These are phyloP conservation scores for Salmacisia buchloeana DNA, from an alignment of 1,284 basidiomycete genomes.

Conservation along the genomic window DNA sequence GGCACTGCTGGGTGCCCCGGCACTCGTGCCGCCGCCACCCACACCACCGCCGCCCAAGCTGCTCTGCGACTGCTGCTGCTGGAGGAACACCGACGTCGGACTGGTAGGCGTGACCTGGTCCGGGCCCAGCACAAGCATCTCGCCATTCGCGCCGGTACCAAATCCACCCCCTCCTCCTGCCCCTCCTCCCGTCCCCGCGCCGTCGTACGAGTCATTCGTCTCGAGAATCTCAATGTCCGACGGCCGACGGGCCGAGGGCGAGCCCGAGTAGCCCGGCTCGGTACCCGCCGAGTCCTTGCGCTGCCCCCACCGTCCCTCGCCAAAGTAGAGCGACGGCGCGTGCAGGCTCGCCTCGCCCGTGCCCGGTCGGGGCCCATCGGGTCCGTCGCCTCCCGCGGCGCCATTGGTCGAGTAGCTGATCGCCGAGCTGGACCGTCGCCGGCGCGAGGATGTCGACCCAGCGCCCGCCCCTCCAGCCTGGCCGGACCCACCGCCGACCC, in stretches of 20 bases:
- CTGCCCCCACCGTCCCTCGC: not conserved
- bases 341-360: not conserved
- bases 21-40: too few species aligned
- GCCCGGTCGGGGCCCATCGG: not conserved
- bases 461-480: too few species aligned
- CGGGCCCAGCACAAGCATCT: too few species aligned
- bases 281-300: slow-evolving; percentile 3
- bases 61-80: slow-evolving; percentile 4
- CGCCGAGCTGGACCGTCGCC: not conserved
- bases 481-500: too few species aligned
- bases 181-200: not conserved
- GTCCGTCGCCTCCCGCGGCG: not conserved
- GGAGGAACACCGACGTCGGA: slow-evolving; percentile 1
- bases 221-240: slow-evolving; percentile 8
- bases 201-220: not conserved
- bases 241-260: not conserved
- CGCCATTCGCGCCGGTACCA: not conserved
- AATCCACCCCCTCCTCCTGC: not conserved
- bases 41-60: not conserved
- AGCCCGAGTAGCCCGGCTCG: not conserved
- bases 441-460: too few species aligned
- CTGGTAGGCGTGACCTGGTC: not conserved
- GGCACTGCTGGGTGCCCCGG: too few species aligned
- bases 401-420: not conserved
- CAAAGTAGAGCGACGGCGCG: not conserved